Conservation (phyloP, 2,329 filamentous ascomycete genomes). For the Pseudogymnoascus sp. region DNA sequence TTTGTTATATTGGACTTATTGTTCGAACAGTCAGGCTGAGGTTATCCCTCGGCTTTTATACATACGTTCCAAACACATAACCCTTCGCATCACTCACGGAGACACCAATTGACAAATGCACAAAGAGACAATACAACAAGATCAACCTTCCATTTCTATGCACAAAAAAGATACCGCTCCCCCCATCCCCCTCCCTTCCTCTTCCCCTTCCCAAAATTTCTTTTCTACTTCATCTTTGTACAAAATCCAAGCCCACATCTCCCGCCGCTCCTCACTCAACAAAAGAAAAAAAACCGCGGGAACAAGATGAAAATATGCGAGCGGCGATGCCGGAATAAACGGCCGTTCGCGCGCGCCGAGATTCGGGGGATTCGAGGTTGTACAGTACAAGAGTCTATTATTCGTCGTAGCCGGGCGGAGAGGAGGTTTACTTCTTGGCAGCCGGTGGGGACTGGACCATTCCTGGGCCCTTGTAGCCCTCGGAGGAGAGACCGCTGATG, state of each 20-base stretch:
- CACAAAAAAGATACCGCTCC: conserved; percentile 7
- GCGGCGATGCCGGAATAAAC: background rate
- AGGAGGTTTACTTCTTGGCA: conserved; percentile 1
- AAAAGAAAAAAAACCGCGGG: background rate
- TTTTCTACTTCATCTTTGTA: background rate
- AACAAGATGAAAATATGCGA: background rate
- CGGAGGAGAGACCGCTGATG: conserved; percentile 72
- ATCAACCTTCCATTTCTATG: conserved; percentile 6
- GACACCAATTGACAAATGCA: background rate
- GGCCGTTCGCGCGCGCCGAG: conserved; percentile 4
- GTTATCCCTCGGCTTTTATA: background rate
- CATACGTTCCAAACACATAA: background rate
- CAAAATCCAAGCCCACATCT: conserved; percentile 6
- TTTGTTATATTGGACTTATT: background rate
- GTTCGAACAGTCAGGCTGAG: background rate
- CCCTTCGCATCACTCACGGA: background rate
- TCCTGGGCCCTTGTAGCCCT: conserved; percentile 71
- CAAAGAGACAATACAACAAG: background rate
- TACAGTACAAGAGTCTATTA: conserved; percentile 8
- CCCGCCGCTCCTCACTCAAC: background rate
- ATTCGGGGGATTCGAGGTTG: background rate
- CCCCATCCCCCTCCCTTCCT: conserved; percentile 44
- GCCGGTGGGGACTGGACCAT: conserved; percentile 62
- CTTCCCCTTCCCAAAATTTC: background rate
- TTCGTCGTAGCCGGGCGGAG: conserved; percentile 10